phyloP scores from a whole-genome alignment of 768 basidiomycete species.

The Lactifluus pinguis region DNA sequence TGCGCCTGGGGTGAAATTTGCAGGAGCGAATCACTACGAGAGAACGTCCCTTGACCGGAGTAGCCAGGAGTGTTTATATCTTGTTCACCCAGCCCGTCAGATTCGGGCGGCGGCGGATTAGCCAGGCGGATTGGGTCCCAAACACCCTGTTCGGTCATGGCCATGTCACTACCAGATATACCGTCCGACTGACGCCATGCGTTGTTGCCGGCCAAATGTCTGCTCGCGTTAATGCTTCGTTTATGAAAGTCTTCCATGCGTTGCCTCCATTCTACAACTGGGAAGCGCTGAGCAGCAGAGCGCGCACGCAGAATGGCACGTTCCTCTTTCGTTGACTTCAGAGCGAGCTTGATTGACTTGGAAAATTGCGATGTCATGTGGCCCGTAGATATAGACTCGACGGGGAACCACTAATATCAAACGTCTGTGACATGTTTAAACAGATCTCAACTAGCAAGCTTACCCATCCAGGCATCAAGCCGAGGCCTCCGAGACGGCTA shows the following conservation, averaged over 20 bases:
- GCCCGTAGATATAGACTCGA: slow-evolving; percentile 84
- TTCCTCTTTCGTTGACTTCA: slow-evolving; percentile 86
- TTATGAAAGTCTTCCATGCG: slow-evolving; percentile 91
- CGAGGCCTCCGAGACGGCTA: slow-evolving; percentile 86
- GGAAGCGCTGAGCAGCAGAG: slow-evolving; percentile 93
- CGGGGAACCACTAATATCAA: slow-evolving; percentile 79
- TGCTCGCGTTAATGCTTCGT: slow-evolving; percentile 68
- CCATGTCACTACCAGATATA: slow-evolving; percentile 32
- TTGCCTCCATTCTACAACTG: slow-evolving; percentile 95
- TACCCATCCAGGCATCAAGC: slow-evolving; percentile 97
- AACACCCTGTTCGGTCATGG: slow-evolving; percentile 54
- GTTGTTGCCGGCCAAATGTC: slow-evolving; percentile 54
- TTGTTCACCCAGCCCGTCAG: slow-evolving; percentile 40
- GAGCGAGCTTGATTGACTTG: slow-evolving; percentile 89
- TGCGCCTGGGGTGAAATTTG: slow-evolving; percentile 29
- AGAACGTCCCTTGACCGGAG: slow-evolving; percentile 48
- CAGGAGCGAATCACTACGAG: slow-evolving; percentile 34
- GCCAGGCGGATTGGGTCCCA: slow-evolving; percentile 50
- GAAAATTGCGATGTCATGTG: slow-evolving; percentile 93
- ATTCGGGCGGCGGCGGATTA: slow-evolving; percentile 63
- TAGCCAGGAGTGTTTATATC: slow-evolving; percentile 37
- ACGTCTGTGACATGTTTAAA: background rate
- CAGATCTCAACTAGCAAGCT: slow-evolving; percentile 24
- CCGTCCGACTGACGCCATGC: slow-evolving; percentile 77
- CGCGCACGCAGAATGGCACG: slow-evolving; percentile 88